Evolutionary conservation across 345 rosid genomes (phyloP).

Genomic region (Dimocarpus longan): DNA sequence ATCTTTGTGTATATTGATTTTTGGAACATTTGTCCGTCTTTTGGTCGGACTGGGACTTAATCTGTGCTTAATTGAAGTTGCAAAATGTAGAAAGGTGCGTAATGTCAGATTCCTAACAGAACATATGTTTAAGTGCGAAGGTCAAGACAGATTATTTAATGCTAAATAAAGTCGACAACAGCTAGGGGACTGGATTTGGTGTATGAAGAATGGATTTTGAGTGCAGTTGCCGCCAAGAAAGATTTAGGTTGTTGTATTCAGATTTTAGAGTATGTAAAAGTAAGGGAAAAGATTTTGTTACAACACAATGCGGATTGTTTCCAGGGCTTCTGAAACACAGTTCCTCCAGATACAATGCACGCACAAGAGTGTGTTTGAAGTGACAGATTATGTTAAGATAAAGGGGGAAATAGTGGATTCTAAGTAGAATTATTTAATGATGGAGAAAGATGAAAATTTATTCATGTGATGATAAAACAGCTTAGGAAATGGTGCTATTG

Average conservation of each 20-base stretch:
- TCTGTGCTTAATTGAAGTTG: not conserved
- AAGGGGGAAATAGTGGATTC: not conserved
- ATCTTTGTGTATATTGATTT: not conserved
- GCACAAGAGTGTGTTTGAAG: not conserved
- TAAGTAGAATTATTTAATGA: not conserved
- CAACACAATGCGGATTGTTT: constrained; percentile 3
- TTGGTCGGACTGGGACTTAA: not conserved
- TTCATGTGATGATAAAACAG: not conserved
- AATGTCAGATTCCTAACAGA: not conserved
- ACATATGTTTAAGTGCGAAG: not conserved
- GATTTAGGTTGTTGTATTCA: not conserved
- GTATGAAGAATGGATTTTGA: not conserved
- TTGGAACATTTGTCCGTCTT: not conserved
- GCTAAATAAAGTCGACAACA: not conserved
- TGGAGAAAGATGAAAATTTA: not conserved
- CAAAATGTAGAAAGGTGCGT: constrained; percentile 20
- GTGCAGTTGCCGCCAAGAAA: not conserved
- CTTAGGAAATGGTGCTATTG: not conserved
- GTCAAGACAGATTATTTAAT: not conserved
- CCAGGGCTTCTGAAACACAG: not conserved
- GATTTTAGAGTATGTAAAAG: not conserved
- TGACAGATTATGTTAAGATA: constrained; percentile 7
- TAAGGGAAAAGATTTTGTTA: not conserved
- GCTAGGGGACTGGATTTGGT: not conserved
- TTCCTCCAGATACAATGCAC: not conserved